Conservation (phyloP, 2,329 filamentous ascomycete genomes). For the Coniella vitis region DNA sequence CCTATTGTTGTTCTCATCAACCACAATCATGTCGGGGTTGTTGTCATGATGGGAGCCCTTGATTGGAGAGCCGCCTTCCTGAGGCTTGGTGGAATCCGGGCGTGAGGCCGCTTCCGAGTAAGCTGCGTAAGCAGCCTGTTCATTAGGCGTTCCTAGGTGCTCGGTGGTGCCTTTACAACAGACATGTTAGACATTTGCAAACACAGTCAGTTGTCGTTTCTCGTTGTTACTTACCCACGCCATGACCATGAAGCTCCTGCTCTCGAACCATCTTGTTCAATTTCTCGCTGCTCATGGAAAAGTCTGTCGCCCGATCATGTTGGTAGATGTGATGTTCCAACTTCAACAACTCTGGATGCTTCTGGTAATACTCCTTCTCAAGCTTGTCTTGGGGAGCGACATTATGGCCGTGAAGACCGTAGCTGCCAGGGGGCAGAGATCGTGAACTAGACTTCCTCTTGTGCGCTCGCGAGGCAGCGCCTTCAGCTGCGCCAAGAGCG, state of each 20-base stretch:
- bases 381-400: constrained; percentile 70
- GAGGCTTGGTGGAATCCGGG: constrained; percentile 39
- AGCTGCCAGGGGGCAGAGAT: constrained; percentile 77
- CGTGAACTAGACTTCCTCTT: constrained; percentile 66
- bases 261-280: constrained; percentile 83
- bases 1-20: constrained; percentile 57
- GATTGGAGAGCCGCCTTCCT: constrained; percentile 22
- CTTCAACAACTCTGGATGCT: constrained; percentile 74
- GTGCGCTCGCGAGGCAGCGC: constrained; percentile 40
- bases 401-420: constrained; percentile 86
- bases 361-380: constrained; percentile 86
- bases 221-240: constrained; percentile 38
- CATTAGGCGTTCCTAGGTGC: constrained; percentile 70
- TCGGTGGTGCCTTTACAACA: constrained; percentile 51
- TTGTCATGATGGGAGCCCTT: constrained; percentile 24
- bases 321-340: constrained; percentile 61
- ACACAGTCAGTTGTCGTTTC: neutral
- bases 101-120: constrained; percentile 73
- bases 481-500: constrained; percentile 28
- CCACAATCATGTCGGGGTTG: constrained; percentile 63
- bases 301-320: constrained; percentile 57
- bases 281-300: constrained; percentile 82
- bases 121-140: constrained; percentile 84
- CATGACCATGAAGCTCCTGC: constrained; percentile 50
- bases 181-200: constrained; percentile 23